Evolutionary conservation across 2,329 filamentous ascomycete genomes (phyloP), one percentile per base, ranked within the genome.

Genomic region (Hypoxylon sp.): DNA sequence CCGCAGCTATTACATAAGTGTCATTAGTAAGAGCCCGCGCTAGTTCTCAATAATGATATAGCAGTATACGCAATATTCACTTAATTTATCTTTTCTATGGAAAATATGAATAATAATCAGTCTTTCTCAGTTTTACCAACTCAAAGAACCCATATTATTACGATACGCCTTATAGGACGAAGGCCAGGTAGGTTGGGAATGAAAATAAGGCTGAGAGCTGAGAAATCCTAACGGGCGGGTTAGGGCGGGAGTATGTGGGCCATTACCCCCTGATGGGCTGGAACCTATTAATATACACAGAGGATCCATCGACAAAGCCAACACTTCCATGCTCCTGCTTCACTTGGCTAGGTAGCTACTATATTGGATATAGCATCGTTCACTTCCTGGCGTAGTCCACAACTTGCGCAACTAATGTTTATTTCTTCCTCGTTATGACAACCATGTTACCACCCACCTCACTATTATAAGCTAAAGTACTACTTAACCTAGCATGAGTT

Each of bases 151-250:
- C 19, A 22, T 9, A 29, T 57, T 13, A 29, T 6, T 17, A 19
- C 9, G 39, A 17, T 44, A 44, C 22, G 17, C 26, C 3, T 5
- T 22, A 31, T 26, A 56, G 24, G 44, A 29, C 26, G 17, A n/a
- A 39, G 24, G 13, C 11, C 31, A 44, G 33, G 22, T n/a, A 47
- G 22, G 3, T 39, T 39, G 33, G 22, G 24, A 52, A 52, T 39
- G 52, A 59, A n/a, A 57, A 46, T 37, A 51, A 55, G 67, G 67
- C 67, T 67, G 52, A 44, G 35, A 59, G 67, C 67, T 67, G 64
- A 70, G 51, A 44, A 62, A 70, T 67, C 67, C 67, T 65, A 62
- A 37, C 67, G 67, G 63, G 29, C 22, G 46, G 50, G 60, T 52
- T 44, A 44, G 53, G 31, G 33, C 61, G 68, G 68, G 53, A 56